A percentile compares a stretch with the other conserved stretches of the same genome.
Conservation (phyloP, 2,329 filamentous ascomycete species). For the Trichoderma sp. region DNA sequence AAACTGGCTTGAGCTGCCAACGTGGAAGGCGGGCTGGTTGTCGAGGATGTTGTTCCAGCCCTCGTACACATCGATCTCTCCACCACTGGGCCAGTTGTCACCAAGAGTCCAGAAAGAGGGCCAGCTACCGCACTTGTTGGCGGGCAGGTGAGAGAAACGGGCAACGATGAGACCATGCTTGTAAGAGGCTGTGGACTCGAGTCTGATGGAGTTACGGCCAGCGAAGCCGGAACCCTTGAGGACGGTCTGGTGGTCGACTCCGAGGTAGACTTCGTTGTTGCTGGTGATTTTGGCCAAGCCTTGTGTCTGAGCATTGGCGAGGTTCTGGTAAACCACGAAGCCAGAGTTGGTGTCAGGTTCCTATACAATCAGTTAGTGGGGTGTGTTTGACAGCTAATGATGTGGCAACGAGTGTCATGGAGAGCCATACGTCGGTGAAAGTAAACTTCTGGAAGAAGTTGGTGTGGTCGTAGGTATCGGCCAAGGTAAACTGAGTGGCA, state of each 20-base stretch:
- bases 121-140: slow-evolving; percentile 69
- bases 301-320: slow-evolving; percentile 41
- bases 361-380: slow-evolving; percentile 26
- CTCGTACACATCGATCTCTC: slow-evolving; percentile 72
- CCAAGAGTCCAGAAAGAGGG: slow-evolving; percentile 66
- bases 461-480: slow-evolving; percentile 46
- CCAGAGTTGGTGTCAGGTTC: slow-evolving; percentile 64
- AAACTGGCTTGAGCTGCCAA: slow-evolving; percentile 40
- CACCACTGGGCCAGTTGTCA: slow-evolving; percentile 60
- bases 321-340: slow-evolving; percentile 60
- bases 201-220: slow-evolving; percentile 62
- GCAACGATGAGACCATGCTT: slow-evolving; percentile 69
- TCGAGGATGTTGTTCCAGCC: slow-evolving; percentile 59
- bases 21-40: slow-evolving; percentile 65
- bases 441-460: slow-evolving; percentile 56
- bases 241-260: slow-evolving; percentile 42
- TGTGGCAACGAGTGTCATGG: neutral
- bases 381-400: neutral
- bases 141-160: slow-evolving; percentile 71
- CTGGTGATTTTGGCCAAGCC: slow-evolving; percentile 42
- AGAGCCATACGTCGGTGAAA: slow-evolving; percentile 45
- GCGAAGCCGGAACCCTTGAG: slow-evolving; percentile 34
- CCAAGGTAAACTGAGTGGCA: slow-evolving; percentile 44
- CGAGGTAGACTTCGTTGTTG: slow-evolving; percentile 45
- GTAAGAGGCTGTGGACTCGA: slow-evolving; percentile 66